These are phyloP conservation scores for Xylaria polymorpha DNA, from an alignment of 2,329 filamentous ascomycete species.

Conservation along the genomic window DNA sequence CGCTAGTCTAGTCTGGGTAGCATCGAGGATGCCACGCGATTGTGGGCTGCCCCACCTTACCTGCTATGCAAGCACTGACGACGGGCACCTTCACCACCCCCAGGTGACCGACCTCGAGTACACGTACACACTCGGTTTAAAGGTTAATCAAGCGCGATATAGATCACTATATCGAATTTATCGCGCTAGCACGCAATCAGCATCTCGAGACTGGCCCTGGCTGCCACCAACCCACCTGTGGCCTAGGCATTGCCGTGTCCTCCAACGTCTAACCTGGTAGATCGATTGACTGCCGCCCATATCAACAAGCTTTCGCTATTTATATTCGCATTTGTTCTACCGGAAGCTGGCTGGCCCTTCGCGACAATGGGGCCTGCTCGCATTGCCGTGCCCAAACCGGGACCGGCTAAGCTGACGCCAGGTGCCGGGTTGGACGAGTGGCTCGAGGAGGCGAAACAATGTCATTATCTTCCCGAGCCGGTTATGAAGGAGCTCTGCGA, in stretches of 20 bases:
- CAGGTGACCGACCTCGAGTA: too few relatives aligned
- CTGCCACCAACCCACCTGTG: slow-evolving; percentile 26
- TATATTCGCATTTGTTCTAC: slow-evolving; percentile 5
- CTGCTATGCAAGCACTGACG: neutral
- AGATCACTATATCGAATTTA: slow-evolving; percentile 28
- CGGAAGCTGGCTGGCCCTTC: slow-evolving; percentile 7
- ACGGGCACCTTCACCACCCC: too few relatives aligned
- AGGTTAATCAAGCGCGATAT: neutral
- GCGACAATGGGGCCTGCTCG: slow-evolving; percentile 45
- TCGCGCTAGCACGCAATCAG: slow-evolving; percentile 18
- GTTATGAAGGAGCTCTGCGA: slow-evolving; percentile 99
- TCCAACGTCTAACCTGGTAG: slow-evolving; percentile 12
- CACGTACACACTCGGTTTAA: neutral
- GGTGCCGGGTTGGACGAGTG: slow-evolving; percentile 94
- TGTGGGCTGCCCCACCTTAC: neutral
- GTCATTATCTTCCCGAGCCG: slow-evolving; percentile 93
- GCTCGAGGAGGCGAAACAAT: slow-evolving; percentile 96
- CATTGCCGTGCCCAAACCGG: slow-evolving; percentile 81
- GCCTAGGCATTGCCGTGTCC: slow-evolving; percentile 32
- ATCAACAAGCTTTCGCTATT: slow-evolving; percentile 2
- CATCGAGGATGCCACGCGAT: neutral
- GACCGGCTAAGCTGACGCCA: slow-evolving; percentile 84
- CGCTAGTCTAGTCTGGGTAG: neutral
- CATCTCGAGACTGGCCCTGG: slow-evolving; percentile 16
- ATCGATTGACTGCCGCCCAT: slow-evolving; percentile 8